Base-by-base conservation (phyloP, 2,329 filamentous ascomycete genomes). In the Amylocarpus encephaloides region DNA sequence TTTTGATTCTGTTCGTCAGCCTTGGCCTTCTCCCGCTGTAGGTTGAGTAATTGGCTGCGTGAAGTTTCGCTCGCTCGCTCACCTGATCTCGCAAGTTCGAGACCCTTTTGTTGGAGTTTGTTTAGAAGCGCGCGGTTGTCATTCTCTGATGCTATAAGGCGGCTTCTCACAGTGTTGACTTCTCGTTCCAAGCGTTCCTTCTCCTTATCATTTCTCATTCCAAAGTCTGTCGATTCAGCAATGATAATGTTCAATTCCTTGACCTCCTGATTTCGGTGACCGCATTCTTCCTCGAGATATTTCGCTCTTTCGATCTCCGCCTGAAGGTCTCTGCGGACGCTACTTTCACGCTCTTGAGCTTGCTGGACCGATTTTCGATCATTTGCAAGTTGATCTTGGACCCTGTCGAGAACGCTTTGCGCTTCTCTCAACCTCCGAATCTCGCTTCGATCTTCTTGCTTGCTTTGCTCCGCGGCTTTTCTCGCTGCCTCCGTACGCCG, bases 61-160 rank as follows among this genome's bases (percentile, higher is more conserved):
- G 90, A 88, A 30, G 83, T 87, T 60, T 97, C 92, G 54, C 80
- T 90, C 29, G 87, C 92, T 52, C 85, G 85, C 5, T 91, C 95
- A 53, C 82, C 88, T 0, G 92, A 93, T 41, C 93, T 82, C 36
- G 92, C 92, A 67, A 98, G 94, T 65, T 98, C 92, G 6, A 98
- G 78, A 29, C 94, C 93, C 73, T 97, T 97, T 64, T 97, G 92
- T 63, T 97, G 92, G 15, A 98, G 77, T 69, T 97, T 97, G 72
- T 96, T 97, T 58, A 97, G 77, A n/a, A 98, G 74, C 5, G 90
- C 85, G 46, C 89, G 85, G 63, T 97, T 97, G 70, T 97, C 92
- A 61, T 97, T 96, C 67, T 98, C 92, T 0, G 92, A 97, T 19
- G 92, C 93, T 6, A 85, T 79, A 36, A 98, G 74, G 18, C 92